These are phyloP conservation scores for Xerocomus amazonicus DNA, from an alignment of 1,284 basidiomycete genomes.

Conservation along the genomic window DNA sequence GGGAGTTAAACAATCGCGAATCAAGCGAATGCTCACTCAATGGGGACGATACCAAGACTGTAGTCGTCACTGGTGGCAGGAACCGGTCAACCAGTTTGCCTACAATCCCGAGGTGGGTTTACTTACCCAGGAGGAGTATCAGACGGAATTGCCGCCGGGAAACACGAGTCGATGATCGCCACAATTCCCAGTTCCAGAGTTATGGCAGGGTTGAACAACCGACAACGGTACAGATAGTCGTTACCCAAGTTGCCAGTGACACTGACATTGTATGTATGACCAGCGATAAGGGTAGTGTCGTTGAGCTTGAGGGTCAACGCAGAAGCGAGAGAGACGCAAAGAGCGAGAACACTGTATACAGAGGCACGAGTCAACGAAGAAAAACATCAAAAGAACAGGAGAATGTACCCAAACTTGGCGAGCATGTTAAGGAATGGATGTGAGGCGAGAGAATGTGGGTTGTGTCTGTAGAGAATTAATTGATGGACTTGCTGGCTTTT, in stretches of 20 bases:
- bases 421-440: not conserved
- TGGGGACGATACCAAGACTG: no score
- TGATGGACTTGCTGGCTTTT: slow-evolving; percentile 1
- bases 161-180: no score
- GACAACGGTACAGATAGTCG: no score
- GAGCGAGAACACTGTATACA: not conserved
- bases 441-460: not conserved
- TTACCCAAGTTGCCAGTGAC: no score
- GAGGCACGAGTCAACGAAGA: not conserved
- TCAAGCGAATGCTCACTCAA: no score
- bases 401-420: slow-evolving; percentile 3
- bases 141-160: no score
- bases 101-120: no score
- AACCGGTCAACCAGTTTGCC: no score
- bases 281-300: not conserved
- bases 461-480: not conserved
- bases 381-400: not conserved
- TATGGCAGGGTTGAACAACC: not conserved
- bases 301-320: not conserved
- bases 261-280: not conserved
- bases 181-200: no score
- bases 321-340: not conserved
- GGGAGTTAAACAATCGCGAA: no score
- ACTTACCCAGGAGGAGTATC: no score
- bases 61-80: no score